These are phyloP conservation scores for Ogataea corticis DNA, from an alignment of 805 yeast genomes.

Conservation along the genomic window DNA sequence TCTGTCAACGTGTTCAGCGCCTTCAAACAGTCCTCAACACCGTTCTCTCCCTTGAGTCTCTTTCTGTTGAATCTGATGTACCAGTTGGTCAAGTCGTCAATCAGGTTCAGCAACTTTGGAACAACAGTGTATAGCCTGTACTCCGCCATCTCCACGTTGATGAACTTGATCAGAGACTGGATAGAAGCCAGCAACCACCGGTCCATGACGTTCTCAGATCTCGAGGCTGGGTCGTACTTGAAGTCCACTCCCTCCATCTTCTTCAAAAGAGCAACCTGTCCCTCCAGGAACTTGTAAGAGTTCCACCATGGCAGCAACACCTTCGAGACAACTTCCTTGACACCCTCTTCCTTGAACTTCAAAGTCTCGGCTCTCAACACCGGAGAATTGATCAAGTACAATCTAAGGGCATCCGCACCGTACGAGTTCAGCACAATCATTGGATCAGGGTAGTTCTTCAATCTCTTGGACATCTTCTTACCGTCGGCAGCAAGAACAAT, in stretches of 20 bases:
- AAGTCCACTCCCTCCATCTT: slow-evolving; percentile 73
- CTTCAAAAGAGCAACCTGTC: slow-evolving; percentile 81
- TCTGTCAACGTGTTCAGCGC: slow-evolving; percentile 92
- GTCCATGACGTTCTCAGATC: slow-evolving; percentile 91
- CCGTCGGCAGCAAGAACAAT: slow-evolving; percentile 97
- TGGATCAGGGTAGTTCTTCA: slow-evolving; percentile 98
- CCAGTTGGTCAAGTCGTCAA: slow-evolving; percentile 97
- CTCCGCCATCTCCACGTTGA: slow-evolving; percentile 85
- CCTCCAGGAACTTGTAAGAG: slow-evolving; percentile 94
- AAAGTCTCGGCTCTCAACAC: slow-evolving; percentile 95
- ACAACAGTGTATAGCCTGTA: slow-evolving; percentile 96
- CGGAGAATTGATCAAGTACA: slow-evolving; percentile 95
- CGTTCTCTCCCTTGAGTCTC: slow-evolving; percentile 95
- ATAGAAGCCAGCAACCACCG: slow-evolving; percentile 95
- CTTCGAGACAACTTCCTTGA: slow-evolving; percentile 93
- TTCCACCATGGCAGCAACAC: slow-evolving; percentile 99
- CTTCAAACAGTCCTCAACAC: slow-evolving; percentile 76
- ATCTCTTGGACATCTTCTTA: slow-evolving; percentile 97
- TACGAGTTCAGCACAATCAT: slow-evolving; percentile 73
- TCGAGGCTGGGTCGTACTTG: slow-evolving; percentile 63
- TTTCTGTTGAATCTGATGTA: slow-evolving; percentile 97
- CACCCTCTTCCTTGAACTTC: slow-evolving; percentile 98
- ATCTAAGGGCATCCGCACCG: slow-evolving; percentile 97
- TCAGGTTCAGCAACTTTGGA: slow-evolving; percentile 82
- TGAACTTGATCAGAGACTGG: slow-evolving; percentile 83